Conservation (phyloP, 2,329 filamentous ascomycete genomes). For the Lecanicillium sp. region DNA sequence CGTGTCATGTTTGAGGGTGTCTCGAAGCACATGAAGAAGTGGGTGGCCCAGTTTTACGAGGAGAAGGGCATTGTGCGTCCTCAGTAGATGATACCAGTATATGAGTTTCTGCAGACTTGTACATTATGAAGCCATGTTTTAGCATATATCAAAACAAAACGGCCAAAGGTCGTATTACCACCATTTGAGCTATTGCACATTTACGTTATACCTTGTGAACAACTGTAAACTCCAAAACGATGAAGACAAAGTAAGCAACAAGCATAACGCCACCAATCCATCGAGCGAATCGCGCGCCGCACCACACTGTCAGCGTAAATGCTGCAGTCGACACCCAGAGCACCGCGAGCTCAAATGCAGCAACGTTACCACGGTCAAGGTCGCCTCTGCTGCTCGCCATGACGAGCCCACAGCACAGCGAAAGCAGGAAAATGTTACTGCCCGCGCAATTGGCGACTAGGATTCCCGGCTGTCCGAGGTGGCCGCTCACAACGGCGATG, state of each 20-base stretch:
- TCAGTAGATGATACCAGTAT: no score
- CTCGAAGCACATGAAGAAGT: conserved; percentile 52
- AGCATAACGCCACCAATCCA: conserved; percentile 16
- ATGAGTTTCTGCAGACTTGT: no score
- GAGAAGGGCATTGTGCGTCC: no score
- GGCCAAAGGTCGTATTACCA: no score
- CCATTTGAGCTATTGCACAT: no score
- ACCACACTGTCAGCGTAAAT: conserved; percentile 18
- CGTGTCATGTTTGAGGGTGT: conserved; percentile 51
- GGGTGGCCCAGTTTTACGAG: conserved; percentile 52
- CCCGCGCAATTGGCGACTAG: conserved; percentile 47
- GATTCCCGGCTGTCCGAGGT: conserved; percentile 41
- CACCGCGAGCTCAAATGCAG: conserved; percentile 15
- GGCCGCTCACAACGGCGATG: conserved; percentile 41
- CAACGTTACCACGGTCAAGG: conserved; percentile 13
- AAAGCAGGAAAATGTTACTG: conserved; percentile 50
- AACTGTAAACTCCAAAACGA: conserved; percentile 17
- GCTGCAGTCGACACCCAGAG: conserved; percentile 18
- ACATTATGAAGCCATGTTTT: no score
- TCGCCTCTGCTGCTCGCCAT: conserved; percentile 15
- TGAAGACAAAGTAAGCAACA: conserved; percentile 16
- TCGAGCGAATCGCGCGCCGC: conserved; percentile 12
- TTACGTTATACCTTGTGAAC: not conserved
- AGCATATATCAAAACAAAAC: no score
- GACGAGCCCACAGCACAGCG: conserved; percentile 41